These are phyloP conservation scores for Chamaecrista fasciculata DNA, from an alignment of 306 rosid species.

Conservation along the genomic window DNA sequence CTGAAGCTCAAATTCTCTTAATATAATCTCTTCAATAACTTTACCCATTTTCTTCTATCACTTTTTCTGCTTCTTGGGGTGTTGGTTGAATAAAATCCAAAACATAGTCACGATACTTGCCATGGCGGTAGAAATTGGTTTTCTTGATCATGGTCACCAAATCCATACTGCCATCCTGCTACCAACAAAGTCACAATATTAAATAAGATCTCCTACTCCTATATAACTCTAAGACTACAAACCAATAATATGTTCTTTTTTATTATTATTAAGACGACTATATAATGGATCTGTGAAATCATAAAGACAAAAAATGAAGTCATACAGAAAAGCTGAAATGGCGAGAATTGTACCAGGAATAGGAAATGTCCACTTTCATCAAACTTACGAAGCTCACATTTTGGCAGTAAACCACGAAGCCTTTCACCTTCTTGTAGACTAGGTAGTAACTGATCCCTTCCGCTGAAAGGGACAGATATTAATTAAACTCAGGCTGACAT, in stretches of 20 bases:
- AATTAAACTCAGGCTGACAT: conserved; percentile 27
- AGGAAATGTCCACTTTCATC: conserved; percentile 71
- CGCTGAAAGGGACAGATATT: conserved; percentile 47
- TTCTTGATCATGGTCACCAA: conserved; percentile 65
- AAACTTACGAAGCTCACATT: conserved; percentile 59
- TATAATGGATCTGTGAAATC: not conserved
- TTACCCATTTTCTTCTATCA: conserved; percentile 49
- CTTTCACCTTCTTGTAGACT: conserved; percentile 69
- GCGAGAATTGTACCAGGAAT: conserved; percentile 60
- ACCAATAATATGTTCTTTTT: not conserved
- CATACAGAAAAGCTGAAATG: conserved; percentile 11
- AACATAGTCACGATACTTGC: conserved; percentile 54
- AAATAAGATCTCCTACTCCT: conserved; percentile 7
- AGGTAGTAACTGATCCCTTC: conserved; percentile 71
- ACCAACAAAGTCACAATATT: conserved; percentile 13
- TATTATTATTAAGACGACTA: not conserved
- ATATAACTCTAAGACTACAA: not conserved
- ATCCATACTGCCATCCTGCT: conserved; percentile 69
- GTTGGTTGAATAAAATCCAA: conserved; percentile 77
- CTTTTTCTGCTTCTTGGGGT: conserved; percentile 40
- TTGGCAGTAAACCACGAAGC: conserved; percentile 46
- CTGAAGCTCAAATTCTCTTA: not conserved
- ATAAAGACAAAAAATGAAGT: not conserved
- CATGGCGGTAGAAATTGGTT: conserved; percentile 67
- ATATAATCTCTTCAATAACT: conserved; percentile 1